Base-by-base conservation (phyloP, 2,329 filamentous ascomycete species). In the Neoarthrinium moseri region DNA sequence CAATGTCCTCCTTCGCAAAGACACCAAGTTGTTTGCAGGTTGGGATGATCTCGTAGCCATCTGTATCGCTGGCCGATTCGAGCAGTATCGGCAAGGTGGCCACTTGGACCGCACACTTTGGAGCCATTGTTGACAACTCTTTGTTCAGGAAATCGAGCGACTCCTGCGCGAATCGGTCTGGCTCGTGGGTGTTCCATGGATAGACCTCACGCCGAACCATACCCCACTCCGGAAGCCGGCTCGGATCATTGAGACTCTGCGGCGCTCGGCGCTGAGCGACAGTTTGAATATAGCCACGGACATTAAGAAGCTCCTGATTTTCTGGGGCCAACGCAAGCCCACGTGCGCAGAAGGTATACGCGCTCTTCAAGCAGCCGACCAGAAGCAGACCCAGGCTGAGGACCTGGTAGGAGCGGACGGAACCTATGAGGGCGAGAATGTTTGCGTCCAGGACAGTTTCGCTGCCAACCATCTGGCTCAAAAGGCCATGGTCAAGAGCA, bases 1-100 rank as follows among this genome's bases (percentile, higher is more conserved):
- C 69, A 29, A 97, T 88, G 53, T 95, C 85, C 52, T 88, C 80
- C 56, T 83, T 89, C 6, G 91, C 92, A 63, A 97, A 97, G 4
- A 99, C 78, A 4, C 94, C 94, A 1, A 99, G 78, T 65, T 99
- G 94, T 49, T 80, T 78, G 55, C 83, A 84, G 5, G 80, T 85
- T 7, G 74, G 70, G 13, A 75, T 77, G 32, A 70, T 70, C n/a
- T 74, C 70, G 53, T 72, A 73, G 21, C 59, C 60, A 48, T 77
- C 72, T 1, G 71, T 75, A 22, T 69, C 67, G 46, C 77, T 78
- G 4, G 76, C 78, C 20, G 71, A 70, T 38, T 78, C 73, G 10
- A 84, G 71, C 20, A 97, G 69, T 1, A 88, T 72, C 1, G 92
- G 94, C 4, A 99, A 70, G 24, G 85, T 78, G 0, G 90, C 83